These are phyloP conservation scores for Gastrodia elata DNA, from an alignment of 106 monocot genomes.

Conservation along the genomic window DNA sequence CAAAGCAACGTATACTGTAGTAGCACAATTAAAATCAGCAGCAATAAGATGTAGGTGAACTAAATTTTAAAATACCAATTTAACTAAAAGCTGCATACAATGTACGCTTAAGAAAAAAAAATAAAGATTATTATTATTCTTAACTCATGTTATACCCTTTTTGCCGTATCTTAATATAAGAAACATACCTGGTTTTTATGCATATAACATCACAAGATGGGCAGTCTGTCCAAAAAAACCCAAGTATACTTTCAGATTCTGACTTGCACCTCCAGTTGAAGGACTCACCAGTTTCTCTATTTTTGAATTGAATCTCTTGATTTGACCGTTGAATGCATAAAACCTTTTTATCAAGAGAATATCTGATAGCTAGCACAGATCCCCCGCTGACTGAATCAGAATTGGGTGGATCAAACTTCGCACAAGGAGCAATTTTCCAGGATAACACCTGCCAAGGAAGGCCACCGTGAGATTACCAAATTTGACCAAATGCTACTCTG, in stretches of 20 bases:
- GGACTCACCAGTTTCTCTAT: conserved; percentile 63
- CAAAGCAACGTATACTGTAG: not conserved
- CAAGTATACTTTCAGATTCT: conserved; percentile 77
- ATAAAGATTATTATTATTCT: not conserved
- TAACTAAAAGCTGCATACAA: not conserved
- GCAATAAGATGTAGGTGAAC: not conserved
- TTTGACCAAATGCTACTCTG: not conserved
- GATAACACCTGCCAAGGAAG: conserved; percentile 63
- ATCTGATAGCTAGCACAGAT: conserved; percentile 65
- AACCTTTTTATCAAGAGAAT: conserved; percentile 74
- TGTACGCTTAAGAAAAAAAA: not conserved
- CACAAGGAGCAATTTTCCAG: conserved; percentile 65
- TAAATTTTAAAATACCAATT: not conserved
- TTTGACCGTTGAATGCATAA: conserved; percentile 84
- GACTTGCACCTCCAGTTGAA: conserved; percentile 57
- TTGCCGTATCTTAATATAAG: not conserved
- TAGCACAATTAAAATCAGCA: not conserved
- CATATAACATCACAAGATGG: conserved; percentile 77
- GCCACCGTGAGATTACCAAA: not conserved
- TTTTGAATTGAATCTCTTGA: conserved; percentile 78
- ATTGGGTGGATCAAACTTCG: conserved; percentile 52
- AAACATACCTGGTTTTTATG: conserved; percentile 70
- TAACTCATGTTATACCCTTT: not conserved
- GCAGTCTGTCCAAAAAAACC: conserved; percentile 96
- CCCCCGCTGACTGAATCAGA: conserved; percentile 84